A percentile compares a stretch with the other conserved stretches of the same genome.
Conservation (phyloP, 2,329 filamentous ascomycete species). For the Penicillium fuscoglaucum region DNA sequence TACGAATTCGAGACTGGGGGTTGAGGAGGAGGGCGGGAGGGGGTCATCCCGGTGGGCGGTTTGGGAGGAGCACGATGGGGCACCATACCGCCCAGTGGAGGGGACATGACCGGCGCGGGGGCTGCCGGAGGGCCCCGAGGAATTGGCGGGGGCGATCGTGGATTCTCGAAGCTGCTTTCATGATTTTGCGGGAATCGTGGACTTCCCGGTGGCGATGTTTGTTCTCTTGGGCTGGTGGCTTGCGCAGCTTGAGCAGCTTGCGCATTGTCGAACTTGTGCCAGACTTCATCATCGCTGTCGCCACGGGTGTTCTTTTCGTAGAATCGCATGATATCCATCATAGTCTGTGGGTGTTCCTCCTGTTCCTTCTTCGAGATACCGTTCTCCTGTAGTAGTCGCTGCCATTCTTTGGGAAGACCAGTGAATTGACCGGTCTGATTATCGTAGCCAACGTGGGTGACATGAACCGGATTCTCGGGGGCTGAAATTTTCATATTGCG, state of each 20-base stretch:
- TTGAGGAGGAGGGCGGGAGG: conserved; percentile 46
- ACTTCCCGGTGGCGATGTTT: conserved; percentile 71
- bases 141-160: conserved; percentile 86
- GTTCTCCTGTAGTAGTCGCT: conserved; percentile 89
- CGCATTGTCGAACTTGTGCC: conserved; percentile 95
- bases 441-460: conserved; percentile 97
- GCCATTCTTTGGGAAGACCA: conserved; percentile 96
- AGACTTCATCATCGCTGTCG: conserved; percentile 78
- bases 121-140: conserved; percentile 53
- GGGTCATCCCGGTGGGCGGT: conserved; percentile 62
- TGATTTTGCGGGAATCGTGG: conserved; percentile 86
- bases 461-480: conserved; percentile 94
- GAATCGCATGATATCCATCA: conserved; percentile 93
- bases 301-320: conserved; percentile 91
- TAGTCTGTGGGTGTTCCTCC: conserved; percentile 91
- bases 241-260: conserved; percentile 55
- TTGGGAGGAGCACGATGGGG: conserved; percentile 84
- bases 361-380: conserved; percentile 96
- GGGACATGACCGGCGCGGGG: conserved; percentile 55
- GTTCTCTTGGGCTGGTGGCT: conserved; percentile 38
- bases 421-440: conserved; percentile 96
- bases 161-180: conserved; percentile 96
- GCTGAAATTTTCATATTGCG: conserved; percentile 88
- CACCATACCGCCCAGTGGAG: conserved; percentile 58
- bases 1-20: conserved; percentile 45